These are phyloP conservation scores for Beta corolliflora DNA, from an alignment of 179 eudicot genomes.

Conservation along the genomic window DNA sequence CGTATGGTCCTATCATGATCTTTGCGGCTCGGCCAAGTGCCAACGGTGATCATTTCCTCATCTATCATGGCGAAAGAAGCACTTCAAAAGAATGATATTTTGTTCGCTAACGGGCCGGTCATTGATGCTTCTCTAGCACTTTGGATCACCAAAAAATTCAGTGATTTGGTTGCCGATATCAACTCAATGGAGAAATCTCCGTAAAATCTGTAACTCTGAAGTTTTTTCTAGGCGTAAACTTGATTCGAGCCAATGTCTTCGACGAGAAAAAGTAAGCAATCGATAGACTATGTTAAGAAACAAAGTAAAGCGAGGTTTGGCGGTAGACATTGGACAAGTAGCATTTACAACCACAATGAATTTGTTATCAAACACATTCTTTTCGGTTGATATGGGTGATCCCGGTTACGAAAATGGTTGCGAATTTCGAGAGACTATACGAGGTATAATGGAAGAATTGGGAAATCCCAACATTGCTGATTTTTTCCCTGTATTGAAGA, in stretches of 20 bases:
- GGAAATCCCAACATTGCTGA: slow-evolving; percentile 56
- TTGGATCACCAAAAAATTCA: slow-evolving; percentile 18
- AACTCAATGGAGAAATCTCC: slow-evolving; percentile 20
- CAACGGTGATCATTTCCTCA: slow-evolving; percentile 35
- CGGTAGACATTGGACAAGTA: slow-evolving; percentile 25
- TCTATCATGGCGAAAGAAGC: slow-evolving; percentile 38
- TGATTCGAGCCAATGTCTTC: not conserved
- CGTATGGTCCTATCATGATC: slow-evolving; percentile 33
- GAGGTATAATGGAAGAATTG: slow-evolving; percentile 38
- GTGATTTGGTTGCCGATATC: slow-evolving; percentile 24
- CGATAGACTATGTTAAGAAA: not conserved
- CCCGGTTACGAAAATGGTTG: slow-evolving; percentile 26
- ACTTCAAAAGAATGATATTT: slow-evolving; percentile 37
- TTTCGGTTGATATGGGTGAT: slow-evolving; percentile 43
- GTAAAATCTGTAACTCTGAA: slow-evolving; percentile 18
- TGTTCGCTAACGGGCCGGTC: slow-evolving; percentile 28
- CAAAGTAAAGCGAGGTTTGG: not conserved
- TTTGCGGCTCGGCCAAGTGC: slow-evolving; percentile 35
- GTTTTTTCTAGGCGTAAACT: slow-evolving; percentile 9
- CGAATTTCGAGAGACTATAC: slow-evolving; percentile 38
- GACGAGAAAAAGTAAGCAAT: slow-evolving; percentile 15
- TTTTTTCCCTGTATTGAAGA: slow-evolving; percentile 47
- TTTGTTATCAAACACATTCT: slow-evolving; percentile 34
- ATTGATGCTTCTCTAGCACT: slow-evolving; percentile 33
- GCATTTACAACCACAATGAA: slow-evolving; percentile 30